phyloP scores from a whole-genome alignment of 768 basidiomycete species.

The Amylocystis lapponica region DNA sequence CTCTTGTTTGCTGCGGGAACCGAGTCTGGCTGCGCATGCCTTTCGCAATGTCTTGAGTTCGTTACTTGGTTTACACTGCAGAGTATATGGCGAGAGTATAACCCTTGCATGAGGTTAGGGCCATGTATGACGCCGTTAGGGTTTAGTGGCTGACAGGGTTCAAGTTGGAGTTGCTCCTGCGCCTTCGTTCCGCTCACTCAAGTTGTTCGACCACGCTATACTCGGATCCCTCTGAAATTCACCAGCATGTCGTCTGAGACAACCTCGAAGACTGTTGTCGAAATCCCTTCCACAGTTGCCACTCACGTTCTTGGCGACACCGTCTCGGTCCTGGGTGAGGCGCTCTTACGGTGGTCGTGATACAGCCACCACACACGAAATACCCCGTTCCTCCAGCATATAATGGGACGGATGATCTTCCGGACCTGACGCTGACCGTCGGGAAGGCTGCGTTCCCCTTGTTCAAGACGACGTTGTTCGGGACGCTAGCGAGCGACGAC shows the following conservation, averaged over 20 bases:
- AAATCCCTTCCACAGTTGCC: slow-evolving; percentile 12
- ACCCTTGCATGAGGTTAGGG: too few relatives aligned
- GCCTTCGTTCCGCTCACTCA: too few relatives aligned
- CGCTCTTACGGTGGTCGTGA: slow-evolving; percentile 12
- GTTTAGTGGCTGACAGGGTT: too few relatives aligned
- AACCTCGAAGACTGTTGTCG: slow-evolving; percentile 2
- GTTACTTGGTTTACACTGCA: too few relatives aligned
- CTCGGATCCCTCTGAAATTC: too few relatives aligned
- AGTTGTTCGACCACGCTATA: neutral
- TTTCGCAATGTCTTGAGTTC: too few relatives aligned
- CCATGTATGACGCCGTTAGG: too few relatives aligned
- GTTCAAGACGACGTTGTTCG: slow-evolving; percentile 14
- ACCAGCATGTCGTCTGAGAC: neutral
- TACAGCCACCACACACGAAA: slow-evolving; percentile 1
- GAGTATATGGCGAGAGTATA: too few relatives aligned
- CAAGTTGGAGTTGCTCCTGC: too few relatives aligned
- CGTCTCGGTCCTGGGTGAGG: slow-evolving; percentile 14
- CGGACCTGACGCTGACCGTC: slow-evolving; percentile 13
- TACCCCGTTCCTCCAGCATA: neutral
- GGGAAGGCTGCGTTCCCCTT: slow-evolving; percentile 15
- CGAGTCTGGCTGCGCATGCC: too few relatives aligned
- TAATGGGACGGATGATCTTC: neutral
- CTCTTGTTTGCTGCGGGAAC: too few relatives aligned
- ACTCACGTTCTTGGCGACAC: slow-evolving; percentile 17
- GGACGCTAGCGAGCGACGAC: slow-evolving; percentile 16